A percentile compares a stretch with the other conserved stretches of the same genome.
phyloP scores from a whole-genome alignment of 768 basidiomycete genomes.

The Sporobolomyces phaffii region DNA sequence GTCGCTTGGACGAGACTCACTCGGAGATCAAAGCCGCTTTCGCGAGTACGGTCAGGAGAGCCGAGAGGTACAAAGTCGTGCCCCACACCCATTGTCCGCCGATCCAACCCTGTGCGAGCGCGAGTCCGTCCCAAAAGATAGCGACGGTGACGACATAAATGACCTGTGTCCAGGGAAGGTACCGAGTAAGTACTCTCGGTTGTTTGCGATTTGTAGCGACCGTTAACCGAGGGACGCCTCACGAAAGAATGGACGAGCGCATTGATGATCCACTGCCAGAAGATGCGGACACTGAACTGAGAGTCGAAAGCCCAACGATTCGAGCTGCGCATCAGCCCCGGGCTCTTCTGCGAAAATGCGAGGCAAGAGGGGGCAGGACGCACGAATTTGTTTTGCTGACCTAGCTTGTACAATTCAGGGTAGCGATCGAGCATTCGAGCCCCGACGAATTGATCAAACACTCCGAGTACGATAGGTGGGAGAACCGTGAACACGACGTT shows the following conservation, averaged over 20 bases:
- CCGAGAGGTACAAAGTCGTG: conserved; percentile 86
- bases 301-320: not conserved
- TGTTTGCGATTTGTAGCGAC: too few species aligned
- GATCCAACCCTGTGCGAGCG: conserved; percentile 70
- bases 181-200: too few species aligned
- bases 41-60: conserved; percentile 87
- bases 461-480: conserved; percentile 91
- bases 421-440: conserved; percentile 94
- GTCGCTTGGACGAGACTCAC: conserved; percentile 54
- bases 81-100: conserved; percentile 99
- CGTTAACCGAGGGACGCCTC: conserved; percentile 43
- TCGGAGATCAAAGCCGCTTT: conserved; percentile 97
- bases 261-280: conserved; percentile 87
- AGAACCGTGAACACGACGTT: conserved; percentile 80
- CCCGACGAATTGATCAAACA: conserved; percentile 97
- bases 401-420: conserved; percentile 89
- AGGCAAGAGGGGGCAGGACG: conserved; percentile 34
- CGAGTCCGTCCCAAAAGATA: conserved; percentile 87
- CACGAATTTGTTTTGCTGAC: conserved; percentile 83
- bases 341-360: not conserved
- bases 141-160: conserved; percentile 80
- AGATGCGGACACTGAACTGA: conserved; percentile 73
- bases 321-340: not conserved
- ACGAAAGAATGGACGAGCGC: conserved; percentile 85
- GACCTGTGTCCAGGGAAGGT: too few species aligned